Conservation (phyloP, 2,329 filamentous ascomycete species). For the Alternaria dauci region DNA sequence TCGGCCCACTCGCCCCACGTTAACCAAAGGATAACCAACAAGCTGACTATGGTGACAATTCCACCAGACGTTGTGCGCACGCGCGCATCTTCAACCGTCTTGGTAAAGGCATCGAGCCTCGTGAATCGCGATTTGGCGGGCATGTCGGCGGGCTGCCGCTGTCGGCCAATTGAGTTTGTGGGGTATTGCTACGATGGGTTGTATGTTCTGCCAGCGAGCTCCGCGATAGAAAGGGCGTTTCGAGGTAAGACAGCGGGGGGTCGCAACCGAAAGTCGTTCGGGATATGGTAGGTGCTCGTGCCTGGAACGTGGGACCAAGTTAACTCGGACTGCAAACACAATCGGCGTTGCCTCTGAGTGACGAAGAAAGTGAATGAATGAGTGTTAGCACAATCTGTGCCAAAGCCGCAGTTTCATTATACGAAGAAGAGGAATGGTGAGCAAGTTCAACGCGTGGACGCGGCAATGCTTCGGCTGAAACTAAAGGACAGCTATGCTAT, state of each 20-base stretch:
- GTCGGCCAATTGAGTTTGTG: constrained; percentile 13
- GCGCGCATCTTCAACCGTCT: constrained; percentile 97
- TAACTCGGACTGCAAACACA: constrained; percentile 20
- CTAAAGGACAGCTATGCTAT: constrained; percentile 42
- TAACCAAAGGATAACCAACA: constrained; percentile 87
- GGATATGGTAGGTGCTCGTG: constrained; percentile 9
- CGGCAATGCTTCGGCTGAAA: constrained; percentile 36
- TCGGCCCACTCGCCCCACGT: constrained; percentile 96
- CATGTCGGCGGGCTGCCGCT: constrained; percentile 63
- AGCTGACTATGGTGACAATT: constrained; percentile 89
- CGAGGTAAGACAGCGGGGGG: constrained; percentile 23
- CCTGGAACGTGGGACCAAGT: constrained; percentile 7
- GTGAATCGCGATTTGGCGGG: constrained; percentile 92
- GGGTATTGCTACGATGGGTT: not conserved
- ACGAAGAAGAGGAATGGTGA: constrained; percentile 29
- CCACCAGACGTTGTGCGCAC: constrained; percentile 95
- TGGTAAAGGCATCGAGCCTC: constrained; percentile 97
- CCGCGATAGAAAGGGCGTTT: constrained; percentile 15
- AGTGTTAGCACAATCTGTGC: constrained; percentile 33
- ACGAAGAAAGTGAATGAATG: constrained; percentile 27
- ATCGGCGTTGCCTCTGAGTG: constrained; percentile 16
- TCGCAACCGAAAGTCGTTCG: constrained; percentile 18
- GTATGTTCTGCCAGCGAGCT: constrained; percentile 6
- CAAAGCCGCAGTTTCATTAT: constrained; percentile 33
- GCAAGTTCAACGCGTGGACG: constrained; percentile 31